These are phyloP conservation scores for Ophiognomonia clavigignenti-juglandacearum DNA, from an alignment of 2,329 filamentous ascomycete species.

Conservation along the genomic window DNA sequence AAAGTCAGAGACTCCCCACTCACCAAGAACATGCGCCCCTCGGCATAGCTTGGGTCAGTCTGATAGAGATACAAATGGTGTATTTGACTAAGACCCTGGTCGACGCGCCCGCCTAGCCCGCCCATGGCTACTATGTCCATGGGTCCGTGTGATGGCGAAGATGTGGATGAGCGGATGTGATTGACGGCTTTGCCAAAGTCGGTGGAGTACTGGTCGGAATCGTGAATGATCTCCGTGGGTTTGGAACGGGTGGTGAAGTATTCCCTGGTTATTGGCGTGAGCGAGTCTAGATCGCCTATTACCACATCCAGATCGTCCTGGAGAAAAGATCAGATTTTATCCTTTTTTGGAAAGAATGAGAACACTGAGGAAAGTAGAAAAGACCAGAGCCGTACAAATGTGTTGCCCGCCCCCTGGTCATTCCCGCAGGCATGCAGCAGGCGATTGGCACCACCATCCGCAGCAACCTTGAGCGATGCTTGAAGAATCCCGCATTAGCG, in stretches of 20 bases:
- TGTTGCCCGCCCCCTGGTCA: slow-evolving; percentile 8
- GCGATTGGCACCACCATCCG: slow-evolving; percentile 86
- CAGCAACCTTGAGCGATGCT: slow-evolving; percentile 70
- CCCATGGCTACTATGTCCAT: slow-evolving; percentile 75
- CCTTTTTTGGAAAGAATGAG: background rate
- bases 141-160: slow-evolving; percentile 2
- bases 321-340: background rate
- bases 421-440: slow-evolving; percentile 43
- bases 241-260: slow-evolving; percentile 56
- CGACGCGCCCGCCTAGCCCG: slow-evolving; percentile 82
- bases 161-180: slow-evolving; percentile 41
- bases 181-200: slow-evolving; percentile 82
- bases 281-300: slow-evolving; percentile 87
- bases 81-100: slow-evolving; percentile 85
- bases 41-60: slow-evolving; percentile 38
- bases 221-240: slow-evolving; percentile 57
- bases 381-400: slow-evolving; percentile 31
- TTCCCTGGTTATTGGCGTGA: slow-evolving; percentile 55
- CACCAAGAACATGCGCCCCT: slow-evolving; percentile 68
- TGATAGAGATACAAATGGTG: slow-evolving; percentile 74
- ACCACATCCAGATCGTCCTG: slow-evolving; percentile 64
- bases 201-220: slow-evolving; percentile 80
- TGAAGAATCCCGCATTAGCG: background rate
- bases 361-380: background rate
- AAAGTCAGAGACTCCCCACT: slow-evolving; percentile 80